Conservation (phyloP, 225 moss, liverwort and hornwort species). For the Bryoerythrophyllum caledonicum region DNA sequence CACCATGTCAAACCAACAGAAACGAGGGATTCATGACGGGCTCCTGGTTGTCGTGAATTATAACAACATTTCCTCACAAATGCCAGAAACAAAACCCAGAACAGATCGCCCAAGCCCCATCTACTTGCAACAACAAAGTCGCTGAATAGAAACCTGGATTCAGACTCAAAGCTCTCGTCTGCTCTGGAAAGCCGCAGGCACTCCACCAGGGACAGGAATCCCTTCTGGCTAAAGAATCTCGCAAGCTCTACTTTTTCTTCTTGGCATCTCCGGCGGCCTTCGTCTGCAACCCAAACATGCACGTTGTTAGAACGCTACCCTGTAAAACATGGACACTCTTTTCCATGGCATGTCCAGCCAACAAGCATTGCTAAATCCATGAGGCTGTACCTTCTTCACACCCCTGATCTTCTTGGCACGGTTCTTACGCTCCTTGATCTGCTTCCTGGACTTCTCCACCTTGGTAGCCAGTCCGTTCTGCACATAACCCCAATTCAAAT, state of each 20-base stretch:
- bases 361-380: not conserved
- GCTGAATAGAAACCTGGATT: constrained; percentile 3
- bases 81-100: constrained; percentile 7
- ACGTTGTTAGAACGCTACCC: not conserved
- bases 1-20: not conserved
- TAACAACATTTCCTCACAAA: not conserved
- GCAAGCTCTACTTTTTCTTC: constrained; percentile 40
- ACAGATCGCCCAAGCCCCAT: not conserved
- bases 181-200: not conserved
- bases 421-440: constrained; percentile 50
- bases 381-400: constrained; percentile 17
- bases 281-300: constrained; percentile 19
- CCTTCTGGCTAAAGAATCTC: not conserved
- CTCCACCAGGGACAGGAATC: not conserved
- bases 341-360: not conserved
- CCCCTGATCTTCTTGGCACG: constrained; percentile 26
- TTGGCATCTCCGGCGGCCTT: constrained; percentile 51
- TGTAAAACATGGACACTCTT: not conserved
- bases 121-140: constrained; percentile 13
- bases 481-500: not conserved
- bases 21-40: not conserved
- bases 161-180: not conserved
- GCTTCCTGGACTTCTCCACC: constrained; percentile 56
- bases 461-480: constrained; percentile 53
- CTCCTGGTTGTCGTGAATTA: constrained; percentile 9